Evolutionary conservation across 2,329 filamentous ascomycete species (phyloP), one percentile per base, ranked within the genome.

Genomic region (Hymenoscyphus linearis): DNA sequence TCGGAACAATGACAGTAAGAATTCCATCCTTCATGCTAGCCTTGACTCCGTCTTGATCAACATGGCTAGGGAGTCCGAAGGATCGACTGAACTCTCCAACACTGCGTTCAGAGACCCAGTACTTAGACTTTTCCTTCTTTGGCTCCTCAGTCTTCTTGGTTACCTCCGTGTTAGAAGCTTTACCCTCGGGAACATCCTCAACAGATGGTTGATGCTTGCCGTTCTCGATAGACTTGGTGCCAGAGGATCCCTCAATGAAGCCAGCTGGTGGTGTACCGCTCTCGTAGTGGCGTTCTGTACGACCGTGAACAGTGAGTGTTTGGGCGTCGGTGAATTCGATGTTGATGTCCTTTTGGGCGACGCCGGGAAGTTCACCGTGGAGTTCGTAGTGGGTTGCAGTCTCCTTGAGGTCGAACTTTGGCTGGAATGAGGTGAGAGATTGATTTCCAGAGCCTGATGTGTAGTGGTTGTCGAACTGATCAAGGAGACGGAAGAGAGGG

Each of bases 281-380:
- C 62, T 82, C 82, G 44, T 84, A 76, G 62, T 83, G 77, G 67
- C 86, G 83, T 76, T 92, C 89, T 60, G 85, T 81, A 65, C 80
- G 84, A 70, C 90, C 90, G 61, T 83, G 84, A 73, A 95, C 80
- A 65, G 85, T 81, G 52, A 93, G 77, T 16, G 88, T 92, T 76
- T 90, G 86, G 50, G 82, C 79, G 72, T 93, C 89, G 62, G 85
- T 86, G 80, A 93, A 93, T 72, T 93, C 89, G 72, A 93, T 89
- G 72, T 82, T 79, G 70, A 95, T 79, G 70, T 92, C 80, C 68
- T 90, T 85, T 76, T 90, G 89, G 65, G 83, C 82, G 68, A 93
- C 79, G 60, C 90, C 90, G 0, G 90, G 87, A 5, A 93, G 84
- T 75, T 93, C 90, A 69, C 90, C 90, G 69, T 93, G 85, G 22